These are phyloP conservation scores for Syzygium aqueum DNA, from an alignment of 345 rosid genomes.

Conservation along the genomic window DNA sequence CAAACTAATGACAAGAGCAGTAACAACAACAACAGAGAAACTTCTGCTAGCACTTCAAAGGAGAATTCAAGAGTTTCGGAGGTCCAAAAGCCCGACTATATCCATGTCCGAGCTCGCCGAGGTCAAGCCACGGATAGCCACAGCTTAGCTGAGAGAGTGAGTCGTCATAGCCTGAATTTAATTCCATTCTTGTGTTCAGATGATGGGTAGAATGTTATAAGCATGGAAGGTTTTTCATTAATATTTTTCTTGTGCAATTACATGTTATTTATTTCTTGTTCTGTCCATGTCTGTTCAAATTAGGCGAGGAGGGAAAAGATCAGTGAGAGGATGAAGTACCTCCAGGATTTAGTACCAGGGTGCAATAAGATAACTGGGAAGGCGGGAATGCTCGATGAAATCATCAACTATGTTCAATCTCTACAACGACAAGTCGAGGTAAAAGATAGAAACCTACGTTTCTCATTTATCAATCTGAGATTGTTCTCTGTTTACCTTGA, in stretches of 20 bases:
- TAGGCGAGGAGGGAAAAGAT: conserved; percentile 87
- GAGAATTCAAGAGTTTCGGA: conserved; percentile 54
- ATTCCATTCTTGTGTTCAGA: background rate
- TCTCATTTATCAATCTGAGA: background rate
- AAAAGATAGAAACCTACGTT: background rate
- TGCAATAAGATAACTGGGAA: conserved; percentile 62
- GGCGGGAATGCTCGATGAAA: conserved; percentile 84
- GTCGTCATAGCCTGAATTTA: conserved; percentile 5
- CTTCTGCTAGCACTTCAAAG: conserved; percentile 36
- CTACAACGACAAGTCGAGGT: conserved; percentile 80
- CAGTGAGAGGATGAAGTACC: conserved; percentile 68
- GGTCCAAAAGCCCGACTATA: conserved; percentile 62
- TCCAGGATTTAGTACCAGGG: conserved; percentile 73
- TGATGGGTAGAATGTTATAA: background rate
- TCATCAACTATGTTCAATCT: conserved; percentile 72
- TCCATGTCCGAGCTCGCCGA: conserved; percentile 91
- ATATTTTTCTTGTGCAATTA: background rate
- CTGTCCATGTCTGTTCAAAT: background rate
- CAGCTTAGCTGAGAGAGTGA: conserved; percentile 92
- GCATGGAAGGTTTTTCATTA: background rate
- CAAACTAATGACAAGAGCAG: conserved; percentile 26
- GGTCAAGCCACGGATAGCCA: conserved; percentile 99
- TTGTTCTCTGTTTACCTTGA: background rate
- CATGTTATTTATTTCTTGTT: background rate
- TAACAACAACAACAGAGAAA: conserved; percentile 27